phyloP scores from a whole-genome alignment of 139 green algal species.

The Closterium sp. region DNA sequence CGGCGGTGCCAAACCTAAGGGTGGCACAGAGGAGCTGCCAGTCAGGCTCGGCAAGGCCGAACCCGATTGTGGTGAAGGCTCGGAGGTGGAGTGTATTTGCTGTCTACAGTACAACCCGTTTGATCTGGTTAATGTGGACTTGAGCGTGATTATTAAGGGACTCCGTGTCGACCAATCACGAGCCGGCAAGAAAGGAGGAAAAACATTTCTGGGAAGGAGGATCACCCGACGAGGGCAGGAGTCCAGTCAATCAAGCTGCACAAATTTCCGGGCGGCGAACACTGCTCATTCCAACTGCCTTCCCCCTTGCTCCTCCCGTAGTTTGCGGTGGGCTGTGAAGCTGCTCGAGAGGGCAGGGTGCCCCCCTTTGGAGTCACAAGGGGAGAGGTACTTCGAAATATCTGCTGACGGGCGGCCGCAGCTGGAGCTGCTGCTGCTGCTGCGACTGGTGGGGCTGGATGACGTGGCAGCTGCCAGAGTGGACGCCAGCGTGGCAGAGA shows the following conservation, averaged over 20 bases:
- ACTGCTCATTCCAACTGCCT: background rate
- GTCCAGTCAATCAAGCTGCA: background rate
- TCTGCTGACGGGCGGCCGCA: slow-evolving; percentile 12
- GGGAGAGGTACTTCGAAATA: slow-evolving; percentile 25
- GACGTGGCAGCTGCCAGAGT: background rate
- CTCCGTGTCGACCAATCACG: background rate
- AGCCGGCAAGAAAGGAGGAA: background rate
- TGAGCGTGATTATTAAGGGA: background rate
- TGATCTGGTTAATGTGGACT: slow-evolving; percentile 39
- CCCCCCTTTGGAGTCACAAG: background rate
- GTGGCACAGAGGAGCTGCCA: background rate
- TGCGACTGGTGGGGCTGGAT: background rate
- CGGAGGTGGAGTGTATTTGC: background rate
- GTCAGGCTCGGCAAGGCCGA: background rate
- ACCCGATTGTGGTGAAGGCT: background rate
- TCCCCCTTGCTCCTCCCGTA: background rate
- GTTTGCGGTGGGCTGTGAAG: background rate
- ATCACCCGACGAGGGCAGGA: background rate
- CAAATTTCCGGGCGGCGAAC: background rate
- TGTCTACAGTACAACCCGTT: slow-evolving; percentile 17
- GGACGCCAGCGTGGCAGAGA: background rate
- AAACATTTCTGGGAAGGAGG: background rate
- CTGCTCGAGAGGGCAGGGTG: slow-evolving; percentile 16
- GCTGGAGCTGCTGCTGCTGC: slow-evolving; percentile 32
- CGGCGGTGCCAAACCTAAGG: background rate